Evolutionary conservation across 352 stramenopile genomes (phyloP).

Genomic region (Paralagenidium karlingii): DNA sequence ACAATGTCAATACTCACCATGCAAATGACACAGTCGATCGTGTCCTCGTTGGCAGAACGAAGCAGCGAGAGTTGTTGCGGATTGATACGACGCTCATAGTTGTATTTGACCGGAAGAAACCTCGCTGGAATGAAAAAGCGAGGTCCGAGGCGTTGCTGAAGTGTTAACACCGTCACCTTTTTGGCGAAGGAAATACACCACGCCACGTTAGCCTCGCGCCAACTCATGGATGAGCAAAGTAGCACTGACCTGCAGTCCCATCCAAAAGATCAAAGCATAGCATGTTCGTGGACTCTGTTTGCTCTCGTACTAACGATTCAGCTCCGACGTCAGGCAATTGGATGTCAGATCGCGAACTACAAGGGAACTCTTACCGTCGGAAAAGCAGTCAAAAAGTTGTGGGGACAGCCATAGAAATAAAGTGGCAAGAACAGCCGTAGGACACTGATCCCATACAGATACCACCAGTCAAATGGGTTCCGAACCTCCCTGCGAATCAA

Average conservation of each 20-base stretch:
- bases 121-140: conserved; percentile 92
- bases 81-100: conserved; percentile 88
- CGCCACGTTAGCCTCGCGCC: too few species aligned
- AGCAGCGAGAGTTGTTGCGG: conserved; percentile 51
- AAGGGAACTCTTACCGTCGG: conserved; percentile 40
- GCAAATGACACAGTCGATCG: conserved; percentile 79
- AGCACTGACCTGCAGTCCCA: conserved; percentile 81
- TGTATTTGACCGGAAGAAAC: conserved; percentile 95
- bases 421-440: conserved; percentile 90
- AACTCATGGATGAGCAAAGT: too few species aligned
- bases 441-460: conserved; percentile 91
- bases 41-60: conserved; percentile 37
- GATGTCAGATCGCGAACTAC: not conserved
- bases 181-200: too few species aligned
- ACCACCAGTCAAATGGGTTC: conserved; percentile 89
- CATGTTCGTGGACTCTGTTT: conserved; percentile 54
- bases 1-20: conserved; percentile 23
- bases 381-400: conserved; percentile 88
- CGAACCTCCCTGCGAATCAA: conserved; percentile 69
- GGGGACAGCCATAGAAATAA: conserved; percentile 91
- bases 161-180: conserved; percentile 80
- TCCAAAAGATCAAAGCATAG: conserved; percentile 80
- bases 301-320: conserved; percentile 40
- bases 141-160: conserved; percentile 89
- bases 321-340: not conserved